These are phyloP conservation scores for Scenedesmus sp. DNA, from an alignment of 163 green algal genomes.

Conservation along the genomic window DNA sequence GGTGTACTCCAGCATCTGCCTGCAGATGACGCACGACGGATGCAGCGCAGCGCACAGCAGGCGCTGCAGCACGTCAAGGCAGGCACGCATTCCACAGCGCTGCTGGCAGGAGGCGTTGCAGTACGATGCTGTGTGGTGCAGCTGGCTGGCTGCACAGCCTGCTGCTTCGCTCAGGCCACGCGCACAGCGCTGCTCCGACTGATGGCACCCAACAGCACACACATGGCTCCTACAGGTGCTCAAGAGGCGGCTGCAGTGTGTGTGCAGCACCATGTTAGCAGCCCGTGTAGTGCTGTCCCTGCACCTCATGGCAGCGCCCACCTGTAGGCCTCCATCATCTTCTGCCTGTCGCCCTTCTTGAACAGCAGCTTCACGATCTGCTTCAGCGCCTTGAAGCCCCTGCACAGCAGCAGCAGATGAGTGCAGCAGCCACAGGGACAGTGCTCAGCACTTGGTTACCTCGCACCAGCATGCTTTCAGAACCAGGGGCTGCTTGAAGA, in stretches of 20 bases:
- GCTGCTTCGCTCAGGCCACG: no score
- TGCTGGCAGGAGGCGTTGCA: no score
- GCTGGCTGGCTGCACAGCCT: no score
- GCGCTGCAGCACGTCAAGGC: background rate
- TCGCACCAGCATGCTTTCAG: no score
- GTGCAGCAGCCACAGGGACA: background rate
- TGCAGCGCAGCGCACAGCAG: background rate
- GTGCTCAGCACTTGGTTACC: background rate
- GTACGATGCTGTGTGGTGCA: no score
- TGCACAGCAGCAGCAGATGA: conserved; percentile 18
- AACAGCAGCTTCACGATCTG: conserved; percentile 98
- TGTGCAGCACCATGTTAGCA: background rate
- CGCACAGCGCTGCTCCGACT: background rate
- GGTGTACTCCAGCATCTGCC: conserved; percentile 91
- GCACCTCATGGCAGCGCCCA: conserved; percentile 35
- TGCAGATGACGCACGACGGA: conserved; percentile 40
- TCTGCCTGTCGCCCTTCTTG: conserved; percentile 75
- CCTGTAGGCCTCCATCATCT: conserved; percentile 96
- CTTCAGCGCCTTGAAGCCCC: conserved; percentile 99
- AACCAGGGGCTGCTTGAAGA: no score
- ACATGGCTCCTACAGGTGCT: background rate
- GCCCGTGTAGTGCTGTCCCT: background rate
- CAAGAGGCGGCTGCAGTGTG: background rate
- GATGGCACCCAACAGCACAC: background rate
- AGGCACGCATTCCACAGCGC: background rate